Evolutionary conservation across 2,329 filamentous ascomycete species (phyloP).

Genomic region (Lachnellula occidentalis): DNA sequence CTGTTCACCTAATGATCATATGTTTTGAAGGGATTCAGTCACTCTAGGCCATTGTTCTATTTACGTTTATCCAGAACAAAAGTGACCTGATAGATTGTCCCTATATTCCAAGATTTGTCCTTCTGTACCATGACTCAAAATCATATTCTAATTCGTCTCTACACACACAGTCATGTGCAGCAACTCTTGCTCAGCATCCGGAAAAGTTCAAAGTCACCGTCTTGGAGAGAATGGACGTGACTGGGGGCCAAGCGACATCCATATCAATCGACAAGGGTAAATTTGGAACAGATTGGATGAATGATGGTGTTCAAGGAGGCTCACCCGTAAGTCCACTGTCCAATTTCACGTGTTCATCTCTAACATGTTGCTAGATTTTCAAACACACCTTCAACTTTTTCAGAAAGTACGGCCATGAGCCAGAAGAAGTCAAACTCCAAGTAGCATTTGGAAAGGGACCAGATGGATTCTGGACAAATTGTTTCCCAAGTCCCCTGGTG

Average conservation of each 20-base stretch:
- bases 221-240: conserved; percentile 52
- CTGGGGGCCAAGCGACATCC: conserved; percentile 56
- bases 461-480: conserved; percentile 60
- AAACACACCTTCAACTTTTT: conserved; percentile 65
- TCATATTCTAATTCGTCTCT: neutral
- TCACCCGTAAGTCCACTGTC: conserved; percentile 37
- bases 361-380: conserved; percentile 46
- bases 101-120: no score
- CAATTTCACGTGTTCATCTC: neutral
- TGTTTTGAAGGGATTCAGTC: no score
- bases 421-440: conserved; percentile 55
- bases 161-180: conserved; percentile 51
- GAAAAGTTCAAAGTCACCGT: conserved; percentile 61
- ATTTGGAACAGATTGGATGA: conserved; percentile 55
- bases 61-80: no score
- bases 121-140: neutral
- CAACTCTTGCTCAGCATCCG: conserved; percentile 59
- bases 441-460: conserved; percentile 56
- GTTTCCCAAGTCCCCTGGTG: conserved; percentile 55
- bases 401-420: conserved; percentile 47
- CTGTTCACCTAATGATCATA: no score
- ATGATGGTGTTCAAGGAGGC: conserved; percentile 60
- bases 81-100: no score
- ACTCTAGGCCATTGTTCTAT: no score
- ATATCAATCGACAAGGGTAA: conserved; percentile 51